Evolutionary conservation across 345 rosid species (phyloP).

Genomic region (Melaleuca alternifolia): DNA sequence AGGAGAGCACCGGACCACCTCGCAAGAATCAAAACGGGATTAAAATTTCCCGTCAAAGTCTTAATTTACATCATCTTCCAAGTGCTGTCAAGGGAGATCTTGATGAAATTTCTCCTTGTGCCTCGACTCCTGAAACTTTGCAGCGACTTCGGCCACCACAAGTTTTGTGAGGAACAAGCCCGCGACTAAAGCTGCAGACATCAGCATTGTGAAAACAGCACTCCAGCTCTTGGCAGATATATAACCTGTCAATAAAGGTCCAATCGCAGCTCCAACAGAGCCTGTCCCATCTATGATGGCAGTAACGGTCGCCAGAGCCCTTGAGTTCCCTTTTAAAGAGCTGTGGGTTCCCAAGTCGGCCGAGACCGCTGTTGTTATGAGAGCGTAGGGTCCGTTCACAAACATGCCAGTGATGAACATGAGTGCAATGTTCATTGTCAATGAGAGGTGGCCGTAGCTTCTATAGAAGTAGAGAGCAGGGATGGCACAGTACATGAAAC

Average conservation of each 20-base stretch:
- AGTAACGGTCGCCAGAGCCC: constrained; percentile 93
- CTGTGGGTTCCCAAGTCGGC: constrained; percentile 96
- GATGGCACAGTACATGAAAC: constrained; percentile 85
- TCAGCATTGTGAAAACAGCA: constrained; percentile 83
- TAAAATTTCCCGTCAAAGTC: background rate
- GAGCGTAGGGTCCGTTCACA: constrained; percentile 91
- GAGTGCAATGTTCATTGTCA: constrained; percentile 45
- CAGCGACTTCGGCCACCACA: constrained; percentile 65
- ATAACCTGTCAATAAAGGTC: constrained; percentile 86
- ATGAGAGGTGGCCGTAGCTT: constrained; percentile 67
- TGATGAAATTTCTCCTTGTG: constrained; percentile 1
- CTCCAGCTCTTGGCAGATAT: constrained; percentile 83
- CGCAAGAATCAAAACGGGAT: background rate
- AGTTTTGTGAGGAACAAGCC: constrained; percentile 75
- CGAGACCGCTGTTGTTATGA: constrained; percentile 94
- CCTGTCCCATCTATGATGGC: constrained; percentile 98
- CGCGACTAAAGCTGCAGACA: constrained; percentile 76
- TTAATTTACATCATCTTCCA: constrained; percentile 10
- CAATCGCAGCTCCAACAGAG: constrained; percentile 92
- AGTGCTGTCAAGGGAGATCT: constrained; percentile 3
- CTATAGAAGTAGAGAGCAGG: constrained; percentile 83
- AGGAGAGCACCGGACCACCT: background rate
- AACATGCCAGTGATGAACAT: constrained; percentile 83
- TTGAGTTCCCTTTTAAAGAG: constrained; percentile 72
- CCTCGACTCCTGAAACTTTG: constrained; percentile 48